Evolutionary conservation across 1,139 yeast genomes (phyloP), one percentile per base, ranked within the genome.

Genomic region (Protomyces macrosporus): DNA sequence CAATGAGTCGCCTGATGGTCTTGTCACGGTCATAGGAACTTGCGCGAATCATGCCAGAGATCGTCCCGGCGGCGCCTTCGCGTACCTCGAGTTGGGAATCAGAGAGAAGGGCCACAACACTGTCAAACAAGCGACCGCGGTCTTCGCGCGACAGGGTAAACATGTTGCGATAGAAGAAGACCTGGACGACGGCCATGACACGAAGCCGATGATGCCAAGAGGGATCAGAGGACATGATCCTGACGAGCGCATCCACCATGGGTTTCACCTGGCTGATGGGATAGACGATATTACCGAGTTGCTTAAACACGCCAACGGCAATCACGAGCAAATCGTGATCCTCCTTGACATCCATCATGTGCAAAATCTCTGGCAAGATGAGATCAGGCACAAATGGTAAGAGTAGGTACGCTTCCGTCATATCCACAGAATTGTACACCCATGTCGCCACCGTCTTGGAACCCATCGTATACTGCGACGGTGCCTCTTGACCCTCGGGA

Each of bases 31-130:
- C 75, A 0, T 81, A 81, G 0, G 89, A 83, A n/a, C 88, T 82
- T 66, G 90, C 85, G 70, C 93, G 90, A 54, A 93, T 82, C 68
- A 93, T 82, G 6, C 95, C 93, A 0, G 96, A 83, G 36, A 95
- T 78, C 0, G 93, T 88, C 6, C 80, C 80, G 0, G 96, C 84
- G 0, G 95, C 90, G 4, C 84, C 78, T 65, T 85, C 88, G 65
- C 98, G 79, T 0, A 93, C 88, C 67, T 90, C 95, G 23, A 87
- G 75, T 74, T 84, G 81, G 39, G 82, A 81, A 72, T 87, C 88
- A 67, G 81, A 82, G 58, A 91, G 74, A 70, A 84, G 76, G 2
- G 77, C 74, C 39, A 81, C 79, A 1, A 88, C 83, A 59, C 84
- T 77, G 3, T 77, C 75, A 39, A 89, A 77, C 32, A 93, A 76